phyloP scores from a whole-genome alignment of 2,329 filamentous ascomycete species.

The Plenodomus lindquistii region DNA sequence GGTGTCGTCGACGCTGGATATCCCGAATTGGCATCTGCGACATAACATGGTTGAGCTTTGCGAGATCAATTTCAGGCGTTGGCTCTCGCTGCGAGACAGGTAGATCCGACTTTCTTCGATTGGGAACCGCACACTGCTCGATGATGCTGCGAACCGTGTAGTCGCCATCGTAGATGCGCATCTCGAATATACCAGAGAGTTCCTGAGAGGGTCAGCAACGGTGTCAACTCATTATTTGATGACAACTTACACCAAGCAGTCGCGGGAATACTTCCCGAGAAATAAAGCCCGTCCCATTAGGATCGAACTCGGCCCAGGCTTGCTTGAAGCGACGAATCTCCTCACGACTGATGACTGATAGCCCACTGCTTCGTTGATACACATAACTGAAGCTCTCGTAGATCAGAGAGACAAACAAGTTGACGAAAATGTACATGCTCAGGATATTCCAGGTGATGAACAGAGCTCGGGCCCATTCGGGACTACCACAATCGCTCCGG shows the following conservation, averaged over 20 bases:
- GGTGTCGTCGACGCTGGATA: constrained; percentile 73
- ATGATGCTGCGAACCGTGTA: constrained; percentile 85
- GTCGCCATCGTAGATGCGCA: constrained; percentile 92
- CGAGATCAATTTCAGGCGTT: constrained; percentile 65
- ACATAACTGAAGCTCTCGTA: constrained; percentile 99
- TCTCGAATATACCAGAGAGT: constrained; percentile 92
- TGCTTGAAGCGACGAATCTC: constrained; percentile 97
- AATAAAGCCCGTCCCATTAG: constrained; percentile 88
- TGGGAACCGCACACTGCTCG: constrained; percentile 73
- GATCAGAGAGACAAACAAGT: constrained; percentile 95
- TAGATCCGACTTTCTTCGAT: constrained; percentile 54
- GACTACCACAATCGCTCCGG: constrained; percentile 89
- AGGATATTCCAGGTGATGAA: constrained; percentile 99
- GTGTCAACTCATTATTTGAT: background rate
- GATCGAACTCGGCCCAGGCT: constrained; percentile 95
- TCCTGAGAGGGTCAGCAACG: constrained; percentile 53
- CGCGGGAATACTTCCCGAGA: constrained; percentile 86
- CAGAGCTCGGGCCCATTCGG: constrained; percentile 81
- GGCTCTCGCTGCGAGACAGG: constrained; percentile 48
- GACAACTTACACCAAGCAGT: constrained; percentile 69
- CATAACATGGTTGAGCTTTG: constrained; percentile 74
- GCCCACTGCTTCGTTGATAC: constrained; percentile 92
- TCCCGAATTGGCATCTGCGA: constrained; percentile 72
- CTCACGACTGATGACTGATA: constrained; percentile 86
- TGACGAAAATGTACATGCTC: constrained; percentile 99